Evolutionary conservation across 2,329 filamentous ascomycete genomes (phyloP).

Genomic region (Aspergillus pseudonomiae): DNA sequence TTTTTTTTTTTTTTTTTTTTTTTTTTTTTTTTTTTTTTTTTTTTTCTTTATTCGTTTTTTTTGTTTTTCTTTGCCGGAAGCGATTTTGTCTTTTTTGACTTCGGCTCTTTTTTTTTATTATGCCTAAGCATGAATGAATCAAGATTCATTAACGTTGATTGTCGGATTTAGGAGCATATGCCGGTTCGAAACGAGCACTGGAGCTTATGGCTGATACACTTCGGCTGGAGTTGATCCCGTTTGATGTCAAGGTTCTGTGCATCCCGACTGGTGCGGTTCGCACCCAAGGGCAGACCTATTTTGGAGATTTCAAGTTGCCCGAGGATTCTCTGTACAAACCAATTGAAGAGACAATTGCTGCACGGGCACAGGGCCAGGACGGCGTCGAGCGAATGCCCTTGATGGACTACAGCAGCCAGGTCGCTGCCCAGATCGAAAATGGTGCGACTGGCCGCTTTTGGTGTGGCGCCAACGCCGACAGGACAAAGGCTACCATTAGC

Average conservation of each 20-base stretch:
- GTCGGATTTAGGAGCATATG: conserved; percentile 19
- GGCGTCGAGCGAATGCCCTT: conserved; percentile 5
- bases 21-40: not conserved
- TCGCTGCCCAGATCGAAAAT: conserved; percentile 12
- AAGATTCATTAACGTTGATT: not conserved
- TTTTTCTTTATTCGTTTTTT: too few species aligned
- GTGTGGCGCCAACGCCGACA: conserved; percentile 4
- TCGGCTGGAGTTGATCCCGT: conserved; percentile 27
- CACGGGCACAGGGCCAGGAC: conserved; percentile 14
- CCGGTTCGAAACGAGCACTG: conserved; percentile 26
- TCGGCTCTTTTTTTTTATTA: too few species aligned
- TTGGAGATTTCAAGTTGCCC: conserved; percentile 20
- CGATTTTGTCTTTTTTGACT: too few species aligned
- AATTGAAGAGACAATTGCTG: conserved; percentile 19
- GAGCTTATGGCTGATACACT: conserved; percentile 27
- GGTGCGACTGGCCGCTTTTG: conserved; percentile 19
- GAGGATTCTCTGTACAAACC: conserved; percentile 23
- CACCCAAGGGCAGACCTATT: conserved; percentile 21
- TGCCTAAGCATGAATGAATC: too few species aligned
- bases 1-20: not conserved
- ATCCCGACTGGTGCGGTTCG: conserved; percentile 24
- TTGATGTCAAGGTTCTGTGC: conserved; percentile 22
- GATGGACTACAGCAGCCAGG: conserved; percentile 14
- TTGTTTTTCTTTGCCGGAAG: too few species aligned
- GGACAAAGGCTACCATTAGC: not conserved